These are phyloP conservation scores for Westerdykella ornata DNA, from an alignment of 2,329 filamentous ascomycete species.

Conservation along the genomic window DNA sequence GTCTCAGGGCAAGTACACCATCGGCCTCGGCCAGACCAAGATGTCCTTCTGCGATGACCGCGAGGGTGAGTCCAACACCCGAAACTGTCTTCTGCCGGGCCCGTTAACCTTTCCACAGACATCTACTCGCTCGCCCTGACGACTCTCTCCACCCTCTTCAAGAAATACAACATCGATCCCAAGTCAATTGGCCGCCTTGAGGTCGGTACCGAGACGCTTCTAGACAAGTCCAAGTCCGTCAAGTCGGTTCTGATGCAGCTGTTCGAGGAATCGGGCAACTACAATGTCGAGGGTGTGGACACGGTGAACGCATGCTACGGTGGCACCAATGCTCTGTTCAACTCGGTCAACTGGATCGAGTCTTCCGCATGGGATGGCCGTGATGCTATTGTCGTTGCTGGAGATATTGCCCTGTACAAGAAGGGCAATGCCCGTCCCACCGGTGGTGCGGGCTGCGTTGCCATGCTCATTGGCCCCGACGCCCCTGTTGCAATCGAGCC, in stretches of 20 bases:
- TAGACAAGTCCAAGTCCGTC: conserved; percentile 52
- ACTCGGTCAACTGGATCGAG: conserved; percentile 50
- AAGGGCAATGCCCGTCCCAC: conserved; percentile 49
- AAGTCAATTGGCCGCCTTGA: conserved; percentile 48
- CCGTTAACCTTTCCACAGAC: conserved; percentile 34
- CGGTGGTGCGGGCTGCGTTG: conserved; percentile 48
- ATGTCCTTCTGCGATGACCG: conserved; percentile 52
- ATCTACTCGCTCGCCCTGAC: conserved; percentile 51
- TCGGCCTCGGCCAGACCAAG: conserved; percentile 50
- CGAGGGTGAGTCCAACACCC: conserved; percentile 38
- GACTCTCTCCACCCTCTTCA: conserved; percentile 46
- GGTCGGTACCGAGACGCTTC: conserved; percentile 49
- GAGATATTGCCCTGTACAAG: conserved; percentile 51
- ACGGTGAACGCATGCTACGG: conserved; percentile 51
- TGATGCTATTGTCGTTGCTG: conserved; percentile 47
- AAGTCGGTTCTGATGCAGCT: conserved; percentile 51
- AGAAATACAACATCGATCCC: conserved; percentile 49
- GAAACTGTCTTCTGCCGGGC: background rate
- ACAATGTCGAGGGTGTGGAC: conserved; percentile 49
- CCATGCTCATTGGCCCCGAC: conserved; percentile 49
- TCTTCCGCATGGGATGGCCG: conserved; percentile 50
- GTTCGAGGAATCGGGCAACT: conserved; percentile 47
- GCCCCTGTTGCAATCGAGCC: conserved; percentile 47
- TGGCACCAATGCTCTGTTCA: conserved; percentile 50
- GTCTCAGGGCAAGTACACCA: conserved; percentile 48